A percentile compares a stretch with the other conserved stretches of the same genome.
Evolutionary conservation across 2,329 filamentous ascomycete species (phyloP).

Genomic region (Coniella vitis): DNA sequence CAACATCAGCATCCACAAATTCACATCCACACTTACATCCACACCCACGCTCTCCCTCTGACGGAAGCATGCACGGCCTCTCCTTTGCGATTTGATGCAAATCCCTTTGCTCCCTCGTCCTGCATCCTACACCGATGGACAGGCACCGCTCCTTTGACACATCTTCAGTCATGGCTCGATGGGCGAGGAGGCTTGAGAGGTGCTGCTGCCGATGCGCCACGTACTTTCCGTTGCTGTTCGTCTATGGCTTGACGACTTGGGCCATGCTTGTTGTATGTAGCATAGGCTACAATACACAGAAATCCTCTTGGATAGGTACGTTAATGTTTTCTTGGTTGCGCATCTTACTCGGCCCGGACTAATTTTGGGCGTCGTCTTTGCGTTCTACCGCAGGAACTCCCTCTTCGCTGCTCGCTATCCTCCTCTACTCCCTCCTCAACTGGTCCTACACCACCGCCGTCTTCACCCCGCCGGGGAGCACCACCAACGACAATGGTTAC

Average conservation of each 20-base stretch:
- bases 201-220: slow-evolving; percentile 72
- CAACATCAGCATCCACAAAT: background rate
- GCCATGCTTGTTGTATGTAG: slow-evolving; percentile 78
- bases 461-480: slow-evolving; percentile 80
- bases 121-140: slow-evolving; percentile 15
- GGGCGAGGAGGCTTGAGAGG: slow-evolving; percentile 67
- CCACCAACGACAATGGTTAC: slow-evolving; percentile 62
- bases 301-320: slow-evolving; percentile 52
- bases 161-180: slow-evolving; percentile 46
- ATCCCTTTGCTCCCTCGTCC: background rate
- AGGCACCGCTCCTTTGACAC: slow-evolving; percentile 24
- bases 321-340: background rate
- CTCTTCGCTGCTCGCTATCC: slow-evolving; percentile 57
- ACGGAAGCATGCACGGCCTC: background rate
- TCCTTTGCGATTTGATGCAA: background rate
- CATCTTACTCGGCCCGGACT: too few relatives aligned
- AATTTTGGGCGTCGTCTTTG: too few relatives aligned
- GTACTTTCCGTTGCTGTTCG: slow-evolving; percentile 83
- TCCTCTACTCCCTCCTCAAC: slow-evolving; percentile 73
- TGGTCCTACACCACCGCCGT: slow-evolving; percentile 89
- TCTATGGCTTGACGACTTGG: slow-evolving; percentile 89
- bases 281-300: slow-evolving; percentile 55
- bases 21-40: background rate
- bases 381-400: slow-evolving; percentile 38
- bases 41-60: background rate